These are phyloP conservation scores for Vitis amurensis DNA, from an alignment of 164 flowering plant genomes.

Conservation along the genomic window DNA sequence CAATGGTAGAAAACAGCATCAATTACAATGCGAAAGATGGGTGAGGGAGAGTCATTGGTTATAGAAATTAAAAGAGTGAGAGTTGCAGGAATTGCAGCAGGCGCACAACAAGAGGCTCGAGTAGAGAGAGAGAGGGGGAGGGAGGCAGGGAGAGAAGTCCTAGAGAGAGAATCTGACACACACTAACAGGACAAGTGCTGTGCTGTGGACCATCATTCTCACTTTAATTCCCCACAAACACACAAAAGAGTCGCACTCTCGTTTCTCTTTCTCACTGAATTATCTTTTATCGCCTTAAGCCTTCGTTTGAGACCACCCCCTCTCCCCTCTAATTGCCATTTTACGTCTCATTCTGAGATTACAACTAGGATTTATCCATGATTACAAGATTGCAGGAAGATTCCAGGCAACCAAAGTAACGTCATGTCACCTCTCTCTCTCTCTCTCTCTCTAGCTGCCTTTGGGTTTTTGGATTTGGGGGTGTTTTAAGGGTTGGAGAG, in stretches of 20 bases:
- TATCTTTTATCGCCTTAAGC: not conserved
- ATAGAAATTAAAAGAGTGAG: constrained; percentile 13
- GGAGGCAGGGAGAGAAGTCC: not conserved
- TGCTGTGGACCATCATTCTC: constrained; percentile 34
- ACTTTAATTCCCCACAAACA: constrained; percentile 21
- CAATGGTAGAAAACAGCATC: constrained; percentile 5
- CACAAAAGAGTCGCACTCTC: not conserved
- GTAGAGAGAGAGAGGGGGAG: constrained; percentile 5
- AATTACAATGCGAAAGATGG: constrained; percentile 5
- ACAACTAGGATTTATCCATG: not conserved
- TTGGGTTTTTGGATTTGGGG: not conserved
- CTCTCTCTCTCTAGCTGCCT: not conserved
- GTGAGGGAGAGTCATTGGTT: constrained; percentile 9
- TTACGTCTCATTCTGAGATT: not conserved
- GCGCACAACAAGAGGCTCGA: constrained; percentile 25
- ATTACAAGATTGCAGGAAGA: constrained; percentile 11
- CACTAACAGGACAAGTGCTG: constrained; percentile 21
- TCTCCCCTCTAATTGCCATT: not conserved
- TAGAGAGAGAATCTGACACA: constrained; percentile 25
- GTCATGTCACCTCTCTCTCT: not conserved
- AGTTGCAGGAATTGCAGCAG: constrained; percentile 27
- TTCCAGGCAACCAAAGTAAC: constrained; percentile 17
- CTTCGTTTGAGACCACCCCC: not conserved
- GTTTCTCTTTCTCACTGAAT: not conserved
- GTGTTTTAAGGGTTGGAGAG: constrained; percentile 11